phyloP scores from a whole-genome alignment of 177 flowering plant genomes.

The Telopea speciosissima region DNA sequence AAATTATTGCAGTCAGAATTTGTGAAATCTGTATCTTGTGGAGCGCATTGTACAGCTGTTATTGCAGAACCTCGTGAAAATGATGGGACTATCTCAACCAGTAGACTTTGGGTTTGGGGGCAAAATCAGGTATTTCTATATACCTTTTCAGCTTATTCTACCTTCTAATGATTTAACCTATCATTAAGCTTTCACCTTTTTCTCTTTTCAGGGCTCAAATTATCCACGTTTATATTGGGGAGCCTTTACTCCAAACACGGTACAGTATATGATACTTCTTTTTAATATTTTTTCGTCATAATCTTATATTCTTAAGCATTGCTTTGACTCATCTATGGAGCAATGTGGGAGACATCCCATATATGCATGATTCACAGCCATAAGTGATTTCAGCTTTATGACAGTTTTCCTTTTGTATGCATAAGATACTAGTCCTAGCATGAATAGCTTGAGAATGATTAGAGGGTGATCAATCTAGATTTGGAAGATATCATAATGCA shows the following conservation, averaged over 20 bases:
- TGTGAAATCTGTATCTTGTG: slow-evolving; percentile 88
- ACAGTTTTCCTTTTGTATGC: neutral
- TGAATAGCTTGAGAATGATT: neutral
- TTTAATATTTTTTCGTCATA: neutral
- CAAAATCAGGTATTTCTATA: slow-evolving; percentile 77
- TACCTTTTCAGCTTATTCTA: slow-evolving; percentile 1
- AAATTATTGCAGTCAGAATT: slow-evolving; percentile 66
- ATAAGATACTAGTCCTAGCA: neutral
- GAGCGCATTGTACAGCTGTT: slow-evolving; percentile 96
- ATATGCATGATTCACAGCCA: neutral
- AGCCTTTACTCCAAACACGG: slow-evolving; percentile 83
- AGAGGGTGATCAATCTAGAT: neutral
- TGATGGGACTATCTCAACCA: slow-evolving; percentile 60
- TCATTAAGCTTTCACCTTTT: slow-evolving; percentile 8
- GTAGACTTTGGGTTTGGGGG: slow-evolving; percentile 99
- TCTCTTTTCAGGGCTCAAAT: slow-evolving; percentile 67
- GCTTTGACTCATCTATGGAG: neutral
- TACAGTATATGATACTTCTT: slow-evolving; percentile 48
- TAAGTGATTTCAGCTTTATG: neutral
- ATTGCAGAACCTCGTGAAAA: slow-evolving; percentile 88
- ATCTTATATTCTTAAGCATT: neutral
- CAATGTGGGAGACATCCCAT: neutral
- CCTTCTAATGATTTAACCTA: neutral
- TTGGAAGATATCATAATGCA: neutral
- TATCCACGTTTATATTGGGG: slow-evolving; percentile 88